A percentile compares a stretch with the other conserved stretches of the same genome.
These are phyloP conservation scores for Monilinia polystroma DNA, from an alignment of 2,329 filamentous ascomycete genomes.

Conservation along the genomic window DNA sequence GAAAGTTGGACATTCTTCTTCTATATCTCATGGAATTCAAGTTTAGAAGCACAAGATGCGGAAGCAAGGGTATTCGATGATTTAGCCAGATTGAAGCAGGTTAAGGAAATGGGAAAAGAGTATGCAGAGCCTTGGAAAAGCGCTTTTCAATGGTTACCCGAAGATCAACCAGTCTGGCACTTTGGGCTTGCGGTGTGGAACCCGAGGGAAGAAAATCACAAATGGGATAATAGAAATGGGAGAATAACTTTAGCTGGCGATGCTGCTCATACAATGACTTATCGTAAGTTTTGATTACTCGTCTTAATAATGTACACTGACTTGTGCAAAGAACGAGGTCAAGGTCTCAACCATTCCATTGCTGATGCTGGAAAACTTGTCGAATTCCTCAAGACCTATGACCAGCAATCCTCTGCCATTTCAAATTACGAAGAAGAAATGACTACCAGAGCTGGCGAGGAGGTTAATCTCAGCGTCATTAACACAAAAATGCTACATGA, in stretches of 20 bases:
- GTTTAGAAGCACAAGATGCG: conserved; percentile 44
- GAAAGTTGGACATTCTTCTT: conserved; percentile 48
- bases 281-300: conserved; percentile 35
- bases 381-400: conserved; percentile 19
- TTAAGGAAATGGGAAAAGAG: conserved; percentile 42
- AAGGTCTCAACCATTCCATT: conserved; percentile 50
- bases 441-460: conserved; percentile 46
- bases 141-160: conserved; percentile 41
- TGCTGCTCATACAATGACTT: conserved; percentile 43
- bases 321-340: conserved; percentile 47
- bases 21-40: conserved; percentile 48
- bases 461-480: conserved; percentile 46
- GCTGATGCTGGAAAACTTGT: conserved; percentile 46
- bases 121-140: conserved; percentile 49
- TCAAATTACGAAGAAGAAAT: conserved; percentile 47
- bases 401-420: conserved; percentile 40
- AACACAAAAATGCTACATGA: conserved; percentile 50
- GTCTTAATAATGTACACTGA: conserved; percentile 11
- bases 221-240: conserved; percentile 40
- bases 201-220: conserved; percentile 37
- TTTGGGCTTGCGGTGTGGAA: conserved; percentile 39
- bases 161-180: conserved; percentile 40
- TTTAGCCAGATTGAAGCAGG: conserved; percentile 43
- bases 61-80: conserved; percentile 41
- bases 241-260: conserved; percentile 41